Evolutionary conservation across 164 flowering plant species (phyloP), one percentile per base, ranked within the genome.

Genomic region (Saururus chinensis): DNA sequence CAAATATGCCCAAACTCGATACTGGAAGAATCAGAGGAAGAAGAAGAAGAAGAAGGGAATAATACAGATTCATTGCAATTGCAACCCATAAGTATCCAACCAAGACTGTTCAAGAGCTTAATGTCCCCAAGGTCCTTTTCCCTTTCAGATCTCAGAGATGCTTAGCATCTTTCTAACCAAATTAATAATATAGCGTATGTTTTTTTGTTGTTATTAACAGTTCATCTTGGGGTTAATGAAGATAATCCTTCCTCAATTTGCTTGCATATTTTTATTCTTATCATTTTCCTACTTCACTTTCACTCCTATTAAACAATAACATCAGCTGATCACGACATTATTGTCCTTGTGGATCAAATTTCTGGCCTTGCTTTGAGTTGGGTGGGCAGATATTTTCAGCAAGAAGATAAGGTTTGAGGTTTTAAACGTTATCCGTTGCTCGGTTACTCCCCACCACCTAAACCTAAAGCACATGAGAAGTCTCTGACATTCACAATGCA

Each of bases 61-160:
- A 22, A 51, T 1, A 41, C 25, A 7, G 53, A 64, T 20, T n/a
- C 26, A 48, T 40, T 40, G 20, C 60, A 53, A 19, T 26, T 19
- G 22, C 52, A 61, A 68, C 4, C 63, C 75, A 59, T 20, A 24
- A 24, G 25, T 51, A 30, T 40, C 48, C 56, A 16, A 37, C 12
- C 40, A 24, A 48, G 70, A 48, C 60, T 60, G 53, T 56, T 67
- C 35, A 67, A 48, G 54, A 61, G 23, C 53, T 61, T 67, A 51
- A 61, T 24, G 24, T 55, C 70, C 30, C 60, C 65, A 20, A 56
- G 65, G 55, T 67, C 60, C 45, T 67, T 67, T 59, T 67, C 70
- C 14, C 60, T 61, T 24, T 53, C 65, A 54, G 70, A 67, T 61
- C 60, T 67, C 11, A 59, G 41, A 4, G 45, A 42, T 59, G 69